Evolutionary conservation across 805 yeast genomes (phyloP), one percentile per base, ranked within the genome.

Genomic region (Torulaspora quercuum): DNA sequence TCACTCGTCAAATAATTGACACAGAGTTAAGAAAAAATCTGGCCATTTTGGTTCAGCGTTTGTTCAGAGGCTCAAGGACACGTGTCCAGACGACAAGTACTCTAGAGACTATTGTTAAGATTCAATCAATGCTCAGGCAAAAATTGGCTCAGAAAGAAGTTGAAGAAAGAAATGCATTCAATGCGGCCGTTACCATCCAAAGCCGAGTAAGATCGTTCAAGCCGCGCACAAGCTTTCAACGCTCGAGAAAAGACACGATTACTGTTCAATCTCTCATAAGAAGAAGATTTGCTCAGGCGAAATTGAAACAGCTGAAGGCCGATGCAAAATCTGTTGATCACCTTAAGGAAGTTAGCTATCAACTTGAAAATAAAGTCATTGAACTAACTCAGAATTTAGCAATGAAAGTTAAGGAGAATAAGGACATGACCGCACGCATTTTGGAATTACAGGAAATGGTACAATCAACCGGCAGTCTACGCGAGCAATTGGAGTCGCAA

Each of bases 361-460:
- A 83, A 59, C 74, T 94, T 53, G 99, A 92, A 63, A 92, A 92
- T 64, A 92, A 94, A 70, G 97, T 94, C n/a, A 88, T 92, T 48
- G 95, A 89, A 63, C 75, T 92, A 50, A 90, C 97, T 3, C 94
- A 90, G 55, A 75, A 82, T 8, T 70, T 90, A 43, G 77, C 95
- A 0, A 65, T 78, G 23, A 84, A 86, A 59, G 80, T 83, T 16
- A 84, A 78, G 48, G 96, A 87, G 50, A 89, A 89, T 63, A 82
- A 81, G 66, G 74, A 72, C 43, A 70, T 90, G 55, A 70, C 76
- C 41, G 63, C 65, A 10, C 82, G 83, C 52, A 75, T 89, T 33
- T 72, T 74, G 29, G 53, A 56, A 8, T 57, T 79, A 36, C 75
- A 73, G 44, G 51, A 51, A 7, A 64, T 70, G 15, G 68, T 86